phyloP scores from a whole-genome alignment of 2,329 filamentous ascomycete species.

The Ophiostoma montium region DNA sequence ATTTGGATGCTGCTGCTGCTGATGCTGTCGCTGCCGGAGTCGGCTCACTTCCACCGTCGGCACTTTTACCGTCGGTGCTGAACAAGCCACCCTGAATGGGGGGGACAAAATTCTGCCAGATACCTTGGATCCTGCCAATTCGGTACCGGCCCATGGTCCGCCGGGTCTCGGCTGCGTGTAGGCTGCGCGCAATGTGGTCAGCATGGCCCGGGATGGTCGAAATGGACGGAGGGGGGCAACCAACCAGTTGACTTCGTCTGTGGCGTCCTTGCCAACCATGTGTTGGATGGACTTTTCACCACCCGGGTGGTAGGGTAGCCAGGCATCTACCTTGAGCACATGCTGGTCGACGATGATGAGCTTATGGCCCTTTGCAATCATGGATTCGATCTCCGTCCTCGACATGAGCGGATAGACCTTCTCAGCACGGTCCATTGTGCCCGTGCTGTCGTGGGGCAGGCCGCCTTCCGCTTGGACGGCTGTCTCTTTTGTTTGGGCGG shows the following conservation, averaged over 20 bases:
- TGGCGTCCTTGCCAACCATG: slow-evolving; percentile 88
- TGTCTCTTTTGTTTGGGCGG: too few species aligned
- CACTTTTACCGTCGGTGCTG: slow-evolving; percentile 24
- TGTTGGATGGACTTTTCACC: slow-evolving; percentile 84
- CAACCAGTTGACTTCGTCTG: slow-evolving; percentile 84
- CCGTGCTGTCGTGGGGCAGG: not conserved
- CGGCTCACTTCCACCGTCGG: slow-evolving; percentile 31
- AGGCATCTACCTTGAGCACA: slow-evolving; percentile 78
- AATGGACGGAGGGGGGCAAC: slow-evolving; percentile 19
- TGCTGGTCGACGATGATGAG: slow-evolving; percentile 70
- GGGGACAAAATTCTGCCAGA: slow-evolving; percentile 77
- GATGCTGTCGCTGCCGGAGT: not conserved
- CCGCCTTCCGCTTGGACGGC: not conserved
- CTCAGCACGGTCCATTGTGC: not conserved
- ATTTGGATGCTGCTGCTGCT: not conserved
- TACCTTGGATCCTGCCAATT: slow-evolving; percentile 67
- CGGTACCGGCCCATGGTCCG: slow-evolving; percentile 67
- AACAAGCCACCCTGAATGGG: slow-evolving; percentile 85
- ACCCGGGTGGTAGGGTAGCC: slow-evolving; percentile 81
- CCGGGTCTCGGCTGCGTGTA: slow-evolving; percentile 70
- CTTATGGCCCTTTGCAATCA: slow-evolving; percentile 69
- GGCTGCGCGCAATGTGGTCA: slow-evolving; percentile 28
- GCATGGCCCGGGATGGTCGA: not conserved
- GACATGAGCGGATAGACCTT: slow-evolving; percentile 24
- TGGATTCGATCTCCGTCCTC: slow-evolving; percentile 52